A percentile compares a stretch with the other conserved stretches of the same genome.
These are phyloP conservation scores for Cladosporium sp. DNA, from an alignment of 2,329 filamentous ascomycete species.

Conservation along the genomic window DNA sequence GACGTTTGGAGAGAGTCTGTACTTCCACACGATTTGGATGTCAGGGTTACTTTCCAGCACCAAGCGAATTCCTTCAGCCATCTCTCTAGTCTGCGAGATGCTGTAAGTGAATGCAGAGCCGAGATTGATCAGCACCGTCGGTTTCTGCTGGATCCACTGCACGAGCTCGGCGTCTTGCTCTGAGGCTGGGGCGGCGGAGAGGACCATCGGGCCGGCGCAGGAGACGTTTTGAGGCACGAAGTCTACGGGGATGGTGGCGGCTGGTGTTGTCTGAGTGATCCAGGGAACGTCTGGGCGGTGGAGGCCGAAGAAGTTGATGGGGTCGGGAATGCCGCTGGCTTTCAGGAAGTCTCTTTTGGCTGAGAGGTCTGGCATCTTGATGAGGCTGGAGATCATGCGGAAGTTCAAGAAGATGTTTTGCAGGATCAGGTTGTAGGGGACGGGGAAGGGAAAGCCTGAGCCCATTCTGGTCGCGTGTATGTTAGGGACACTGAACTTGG, in stretches of 20 bases:
- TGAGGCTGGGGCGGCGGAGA: background rate
- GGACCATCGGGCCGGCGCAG: background rate
- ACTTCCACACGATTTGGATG: constrained; percentile 8
- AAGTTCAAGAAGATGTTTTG: constrained; percentile 8
- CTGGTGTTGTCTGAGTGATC: constrained; percentile 6
- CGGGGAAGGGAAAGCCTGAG: constrained; percentile 5
- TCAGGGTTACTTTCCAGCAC: background rate
- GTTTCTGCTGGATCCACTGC: background rate
- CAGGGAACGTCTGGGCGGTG: constrained; percentile 5
- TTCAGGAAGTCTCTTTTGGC: constrained; percentile 3
- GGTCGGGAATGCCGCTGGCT: background rate
- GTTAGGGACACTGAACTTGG: background rate
- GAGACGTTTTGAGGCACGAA: constrained; percentile 3
- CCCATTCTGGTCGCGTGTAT: background rate
- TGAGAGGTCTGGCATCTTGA: constrained; percentile 1
- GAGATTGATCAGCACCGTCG: constrained; percentile 5
- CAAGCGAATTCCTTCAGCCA: background rate
- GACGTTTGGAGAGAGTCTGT: background rate
- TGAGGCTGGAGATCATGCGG: background rate
- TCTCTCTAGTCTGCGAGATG: background rate
- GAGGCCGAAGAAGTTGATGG: constrained; percentile 10
- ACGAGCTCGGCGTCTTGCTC: constrained; percentile 8
- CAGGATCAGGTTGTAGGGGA: background rate
- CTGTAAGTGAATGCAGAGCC: constrained; percentile 7
- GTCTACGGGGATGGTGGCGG: constrained; percentile 2